These are phyloP conservation scores for Trichoderma reesei DNA, from an alignment of 495 filamentous ascomycete species.

Conservation along the genomic window DNA sequence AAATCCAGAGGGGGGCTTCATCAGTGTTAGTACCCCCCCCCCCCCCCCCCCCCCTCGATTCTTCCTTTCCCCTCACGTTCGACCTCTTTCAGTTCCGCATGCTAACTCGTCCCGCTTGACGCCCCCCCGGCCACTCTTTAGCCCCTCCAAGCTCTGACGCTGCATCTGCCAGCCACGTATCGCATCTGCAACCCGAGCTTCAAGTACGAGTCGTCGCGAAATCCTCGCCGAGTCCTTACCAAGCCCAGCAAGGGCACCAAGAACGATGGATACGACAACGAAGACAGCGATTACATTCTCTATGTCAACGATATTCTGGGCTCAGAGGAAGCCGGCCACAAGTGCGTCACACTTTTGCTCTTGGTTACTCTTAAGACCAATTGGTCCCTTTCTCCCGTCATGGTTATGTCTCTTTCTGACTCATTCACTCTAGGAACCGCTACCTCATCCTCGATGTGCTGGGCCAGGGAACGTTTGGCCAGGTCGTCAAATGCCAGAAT, in stretches of 20 bases:
- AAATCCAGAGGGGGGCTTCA: constrained; percentile 96
- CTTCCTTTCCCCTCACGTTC: constrained; percentile 12
- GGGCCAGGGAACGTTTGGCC: constrained; percentile 97
- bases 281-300: constrained; percentile 98
- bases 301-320: constrained; percentile 99
- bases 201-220: constrained; percentile 99
- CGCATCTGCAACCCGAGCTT: constrained; percentile 97
- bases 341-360: constrained; percentile 45
- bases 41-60: constrained; percentile 9
- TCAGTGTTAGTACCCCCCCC: constrained; percentile 60
- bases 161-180: constrained; percentile 88
- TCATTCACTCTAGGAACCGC: constrained; percentile 56
- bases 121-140: constrained; percentile 23
- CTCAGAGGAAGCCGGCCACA: constrained; percentile 94
- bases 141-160: constrained; percentile 94
- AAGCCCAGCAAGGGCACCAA: constrained; percentile 98
- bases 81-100: neutral
- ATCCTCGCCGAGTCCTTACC: constrained; percentile 92
- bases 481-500: constrained; percentile 99
- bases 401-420: neutral
- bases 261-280: constrained; percentile 98
- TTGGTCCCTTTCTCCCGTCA: neutral
- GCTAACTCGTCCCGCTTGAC: no score
- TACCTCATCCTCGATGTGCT: constrained; percentile 98
- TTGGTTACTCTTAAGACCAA: no score